Conservation (phyloP, 169 alveolate genomes). For the Amoebophrya sp. region DNA sequence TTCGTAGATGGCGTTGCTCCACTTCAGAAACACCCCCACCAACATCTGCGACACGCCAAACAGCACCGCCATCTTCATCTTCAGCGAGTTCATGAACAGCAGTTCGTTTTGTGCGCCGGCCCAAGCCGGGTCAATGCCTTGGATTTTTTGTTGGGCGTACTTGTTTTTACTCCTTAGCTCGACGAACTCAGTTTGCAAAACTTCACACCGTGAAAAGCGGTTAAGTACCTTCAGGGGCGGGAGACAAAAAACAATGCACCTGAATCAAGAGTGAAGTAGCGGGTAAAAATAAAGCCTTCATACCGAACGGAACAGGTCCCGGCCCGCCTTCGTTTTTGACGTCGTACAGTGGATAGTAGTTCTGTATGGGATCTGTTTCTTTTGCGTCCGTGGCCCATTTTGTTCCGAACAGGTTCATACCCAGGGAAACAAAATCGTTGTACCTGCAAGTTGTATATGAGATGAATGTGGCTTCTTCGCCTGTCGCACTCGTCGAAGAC, state of each 20-base stretch:
- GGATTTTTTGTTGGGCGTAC: not conserved
- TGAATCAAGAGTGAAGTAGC: not conserved
- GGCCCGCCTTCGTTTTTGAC: not conserved
- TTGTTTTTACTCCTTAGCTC: no score
- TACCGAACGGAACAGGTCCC: not conserved
- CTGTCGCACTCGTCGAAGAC: not conserved
- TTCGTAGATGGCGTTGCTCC: constrained; percentile 78
- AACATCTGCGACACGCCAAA: constrained; percentile 64
- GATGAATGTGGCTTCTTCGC: constrained; percentile 31
- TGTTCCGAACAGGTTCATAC: constrained; percentile 81
- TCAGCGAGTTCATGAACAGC: constrained; percentile 88
- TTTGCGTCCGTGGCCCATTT: constrained; percentile 43
- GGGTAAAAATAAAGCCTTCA: not conserved
- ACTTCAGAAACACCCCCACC: constrained; percentile 82
- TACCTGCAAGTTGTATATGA: constrained; percentile 62
- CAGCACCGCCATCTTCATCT: constrained; percentile 95
- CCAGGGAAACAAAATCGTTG: constrained; percentile 94
- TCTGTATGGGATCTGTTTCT: constrained; percentile 7
- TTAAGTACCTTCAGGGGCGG: not conserved
- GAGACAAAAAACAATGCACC: not conserved
- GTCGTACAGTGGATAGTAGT: not conserved
- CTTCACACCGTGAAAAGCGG: no score
- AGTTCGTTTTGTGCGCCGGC: constrained; percentile 89
- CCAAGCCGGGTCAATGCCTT: constrained; percentile 92
- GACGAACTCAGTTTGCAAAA: not conserved